Conservation (phyloP, 2,329 filamentous ascomycete species). For the Monilinia polystroma region DNA sequence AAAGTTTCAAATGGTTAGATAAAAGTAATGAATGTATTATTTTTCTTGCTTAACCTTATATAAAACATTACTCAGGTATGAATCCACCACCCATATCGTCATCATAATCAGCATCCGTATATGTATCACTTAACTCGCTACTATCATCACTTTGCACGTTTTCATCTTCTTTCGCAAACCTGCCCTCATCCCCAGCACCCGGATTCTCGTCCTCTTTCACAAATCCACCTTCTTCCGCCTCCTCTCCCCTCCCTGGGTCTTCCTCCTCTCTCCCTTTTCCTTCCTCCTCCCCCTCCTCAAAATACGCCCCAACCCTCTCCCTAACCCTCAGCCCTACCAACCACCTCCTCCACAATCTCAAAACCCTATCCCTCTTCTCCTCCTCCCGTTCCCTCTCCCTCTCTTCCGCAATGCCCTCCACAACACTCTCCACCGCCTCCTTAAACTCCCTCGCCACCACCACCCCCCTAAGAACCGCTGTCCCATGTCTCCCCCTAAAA, state of each 20-base stretch:
- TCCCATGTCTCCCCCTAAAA: slow-evolving; percentile 83
- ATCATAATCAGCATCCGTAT: slow-evolving; percentile 38
- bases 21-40: background rate
- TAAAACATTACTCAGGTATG: slow-evolving; percentile 39
- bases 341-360: slow-evolving; percentile 74
- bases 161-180: slow-evolving; percentile 33
- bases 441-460: slow-evolving; percentile 71
- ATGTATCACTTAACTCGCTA: slow-evolving; percentile 21
- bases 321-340: slow-evolving; percentile 65
- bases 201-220: slow-evolving; percentile 28
- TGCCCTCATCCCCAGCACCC: background rate
- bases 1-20: background rate
- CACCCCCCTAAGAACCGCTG: slow-evolving; percentile 74
- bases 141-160: slow-evolving; percentile 45
- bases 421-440: slow-evolving; percentile 69
- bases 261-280: slow-evolving; percentile 57
- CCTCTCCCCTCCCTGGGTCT: slow-evolving; percentile 49
- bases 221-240: slow-evolving; percentile 51
- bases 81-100: slow-evolving; percentile 48
- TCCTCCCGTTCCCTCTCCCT: slow-evolving; percentile 62
- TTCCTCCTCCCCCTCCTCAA: slow-evolving; percentile 30
- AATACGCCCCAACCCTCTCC: slow-evolving; percentile 37
- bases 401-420: slow-evolving; percentile 66
- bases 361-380: slow-evolving; percentile 58
- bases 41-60: background rate